Conservation (phyloP, 768 basidiomycete species). For the Trametes maxima region DNA sequence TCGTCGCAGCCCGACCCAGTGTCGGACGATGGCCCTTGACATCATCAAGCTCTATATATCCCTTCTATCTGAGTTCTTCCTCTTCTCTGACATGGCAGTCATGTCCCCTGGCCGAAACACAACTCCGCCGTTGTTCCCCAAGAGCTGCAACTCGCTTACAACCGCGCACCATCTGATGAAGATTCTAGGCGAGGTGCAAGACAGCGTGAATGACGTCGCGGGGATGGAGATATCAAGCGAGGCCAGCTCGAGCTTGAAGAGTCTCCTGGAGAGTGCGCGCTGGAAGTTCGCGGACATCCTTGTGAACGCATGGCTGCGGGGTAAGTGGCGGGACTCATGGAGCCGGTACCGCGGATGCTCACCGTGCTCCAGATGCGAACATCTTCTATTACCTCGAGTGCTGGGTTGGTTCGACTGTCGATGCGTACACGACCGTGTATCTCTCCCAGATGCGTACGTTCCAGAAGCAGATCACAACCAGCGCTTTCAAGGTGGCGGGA, state of each 20-base stretch:
- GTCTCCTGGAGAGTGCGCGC: slow-evolving; percentile 75
- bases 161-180: slow-evolving; percentile 79
- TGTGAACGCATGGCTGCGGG: slow-evolving; percentile 78
- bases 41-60: slow-evolving; percentile 85
- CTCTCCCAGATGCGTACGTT: slow-evolving; percentile 78
- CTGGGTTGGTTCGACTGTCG: slow-evolving; percentile 70
- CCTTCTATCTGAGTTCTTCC: slow-evolving; percentile 84
- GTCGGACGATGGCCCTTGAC: slow-evolving; percentile 85
- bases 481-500: slow-evolving; percentile 79
- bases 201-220: slow-evolving; percentile 79
- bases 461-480: slow-evolving; percentile 75
- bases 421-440: slow-evolving; percentile 71
- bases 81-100: slow-evolving; percentile 75
- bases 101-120: slow-evolving; percentile 52
- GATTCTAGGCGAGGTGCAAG: slow-evolving; percentile 83
- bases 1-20: slow-evolving; percentile 81
- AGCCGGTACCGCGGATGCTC: background rate
- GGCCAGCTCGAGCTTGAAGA: slow-evolving; percentile 63
- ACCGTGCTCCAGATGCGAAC: slow-evolving; percentile 64
- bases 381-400: slow-evolving; percentile 83
- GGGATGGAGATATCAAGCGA: slow-evolving; percentile 83
- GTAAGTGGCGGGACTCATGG: slow-evolving; percentile 42
- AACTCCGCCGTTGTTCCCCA: slow-evolving; percentile 61
- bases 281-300: slow-evolving; percentile 91
- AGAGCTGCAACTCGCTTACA: slow-evolving; percentile 78